These are phyloP conservation scores for Choricystis sp. DNA, from an alignment of 139 green algal genomes.

Conservation along the genomic window DNA sequence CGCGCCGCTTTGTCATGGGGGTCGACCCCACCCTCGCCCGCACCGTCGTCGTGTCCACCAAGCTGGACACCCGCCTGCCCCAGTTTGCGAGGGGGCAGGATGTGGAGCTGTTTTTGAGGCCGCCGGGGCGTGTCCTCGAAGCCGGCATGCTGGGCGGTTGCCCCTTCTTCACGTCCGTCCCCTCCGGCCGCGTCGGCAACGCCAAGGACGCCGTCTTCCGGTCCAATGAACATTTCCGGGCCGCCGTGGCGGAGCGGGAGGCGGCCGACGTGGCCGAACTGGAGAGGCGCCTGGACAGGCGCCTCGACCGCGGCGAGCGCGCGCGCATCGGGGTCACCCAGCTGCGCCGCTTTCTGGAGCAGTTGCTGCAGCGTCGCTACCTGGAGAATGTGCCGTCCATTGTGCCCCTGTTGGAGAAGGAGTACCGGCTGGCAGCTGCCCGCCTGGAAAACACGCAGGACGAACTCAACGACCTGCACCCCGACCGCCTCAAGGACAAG, in stretches of 20 bases:
- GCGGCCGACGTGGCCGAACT: conserved; percentile 49
- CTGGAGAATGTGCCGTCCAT: conserved; percentile 81
- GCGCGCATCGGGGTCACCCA: conserved; percentile 61
- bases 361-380: conserved; percentile 78
- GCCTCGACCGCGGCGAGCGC: conserved; percentile 47
- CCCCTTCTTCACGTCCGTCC: conserved; percentile 92
- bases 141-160: conserved; percentile 63
- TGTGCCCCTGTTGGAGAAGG: conserved; percentile 75
- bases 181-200: conserved; percentile 67
- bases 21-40: conserved; percentile 72
- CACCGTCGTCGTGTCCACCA: conserved; percentile 88
- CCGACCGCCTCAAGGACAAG: conserved; percentile 55
- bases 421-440: conserved; percentile 43
- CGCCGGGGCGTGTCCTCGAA: conserved; percentile 43
- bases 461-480: conserved; percentile 43
- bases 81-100: conserved; percentile 73
- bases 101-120: conserved; percentile 78
- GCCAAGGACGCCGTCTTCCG: conserved; percentile 57
- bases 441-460: conserved; percentile 35
- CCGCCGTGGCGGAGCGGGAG: conserved; percentile 60
- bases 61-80: conserved; percentile 87
- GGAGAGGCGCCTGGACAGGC: conserved; percentile 36
- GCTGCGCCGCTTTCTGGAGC: conserved; percentile 78
- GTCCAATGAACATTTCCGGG: conserved; percentile 81
- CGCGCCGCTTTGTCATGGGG: conserved; percentile 76